These are phyloP conservation scores for Trichoderma sp. DNA, from an alignment of 2,329 filamentous ascomycete species.

Conservation along the genomic window DNA sequence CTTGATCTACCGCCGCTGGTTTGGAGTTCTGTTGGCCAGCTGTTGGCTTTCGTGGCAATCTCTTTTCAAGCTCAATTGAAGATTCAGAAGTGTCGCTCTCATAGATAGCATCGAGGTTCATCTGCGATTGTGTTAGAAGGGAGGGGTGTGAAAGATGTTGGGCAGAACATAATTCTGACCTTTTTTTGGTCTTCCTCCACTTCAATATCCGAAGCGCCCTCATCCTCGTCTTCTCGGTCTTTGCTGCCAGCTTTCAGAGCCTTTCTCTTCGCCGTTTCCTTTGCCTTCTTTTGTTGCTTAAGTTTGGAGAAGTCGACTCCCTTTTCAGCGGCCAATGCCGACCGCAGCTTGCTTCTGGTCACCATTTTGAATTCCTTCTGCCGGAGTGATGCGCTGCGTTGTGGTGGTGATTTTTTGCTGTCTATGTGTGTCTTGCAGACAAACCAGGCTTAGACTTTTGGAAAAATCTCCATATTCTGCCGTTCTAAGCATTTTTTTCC, in stretches of 20 bases:
- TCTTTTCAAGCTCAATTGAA: constrained; percentile 74
- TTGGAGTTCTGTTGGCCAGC: constrained; percentile 11
- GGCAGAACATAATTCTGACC: not conserved
- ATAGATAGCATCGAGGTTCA: constrained; percentile 57
- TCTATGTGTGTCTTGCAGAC: not conserved
- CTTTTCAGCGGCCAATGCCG: constrained; percentile 56
- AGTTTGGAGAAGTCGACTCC: constrained; percentile 52
- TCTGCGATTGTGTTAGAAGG: constrained; percentile 30
- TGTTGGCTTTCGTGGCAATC: constrained; percentile 51
- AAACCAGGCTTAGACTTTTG: not conserved
- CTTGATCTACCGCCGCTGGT: constrained; percentile 41
- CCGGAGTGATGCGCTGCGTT: not conserved
- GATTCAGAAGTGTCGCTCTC: constrained; percentile 66
- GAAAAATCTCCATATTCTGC: constrained; percentile 18
- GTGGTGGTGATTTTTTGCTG: not conserved
- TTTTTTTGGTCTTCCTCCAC: constrained; percentile 35
- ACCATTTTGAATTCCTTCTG: constrained; percentile 38
- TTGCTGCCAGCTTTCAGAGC: constrained; percentile 29
- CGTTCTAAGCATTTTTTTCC: constrained; percentile 5
- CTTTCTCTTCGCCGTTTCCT: constrained; percentile 43
- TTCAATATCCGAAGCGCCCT: constrained; percentile 42
- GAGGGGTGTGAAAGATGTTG: no score
- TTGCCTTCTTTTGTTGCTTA: constrained; percentile 49
- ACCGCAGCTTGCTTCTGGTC: constrained; percentile 50
- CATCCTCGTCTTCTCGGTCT: constrained; percentile 29